Conservation (phyloP, 208 protist species). For the Crithidia brevicula region DNA sequence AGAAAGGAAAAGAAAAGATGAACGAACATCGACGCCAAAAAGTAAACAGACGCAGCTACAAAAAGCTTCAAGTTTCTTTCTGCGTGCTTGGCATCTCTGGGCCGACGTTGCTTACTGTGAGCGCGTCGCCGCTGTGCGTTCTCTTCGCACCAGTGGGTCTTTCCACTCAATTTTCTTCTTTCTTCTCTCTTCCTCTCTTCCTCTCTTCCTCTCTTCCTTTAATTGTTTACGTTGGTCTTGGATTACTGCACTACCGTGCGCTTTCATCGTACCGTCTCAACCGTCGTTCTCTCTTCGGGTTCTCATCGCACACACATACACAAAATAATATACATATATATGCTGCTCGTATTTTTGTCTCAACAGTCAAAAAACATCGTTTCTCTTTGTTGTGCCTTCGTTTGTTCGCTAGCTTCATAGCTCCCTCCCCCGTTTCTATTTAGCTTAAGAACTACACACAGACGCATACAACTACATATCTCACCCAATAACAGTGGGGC, state of each 20-base stretch:
- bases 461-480: too few species aligned
- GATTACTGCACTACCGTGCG: neutral
- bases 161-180: neutral
- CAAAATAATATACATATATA: neutral
- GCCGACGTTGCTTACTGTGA: too few species aligned
- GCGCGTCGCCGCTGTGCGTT: too few species aligned
- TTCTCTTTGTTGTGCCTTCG: slow-evolving; percentile 23
- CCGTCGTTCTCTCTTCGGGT: neutral
- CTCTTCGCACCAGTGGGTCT: too few species aligned
- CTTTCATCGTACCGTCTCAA: too few species aligned
- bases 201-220: neutral
- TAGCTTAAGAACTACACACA: neutral
- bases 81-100: too few species aligned
- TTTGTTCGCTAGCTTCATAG: slow-evolving; percentile 4
- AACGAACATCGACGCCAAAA: neutral
- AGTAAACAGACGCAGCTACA: too few species aligned
- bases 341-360: too few species aligned
- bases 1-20: neutral
- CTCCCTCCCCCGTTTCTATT: slow-evolving; percentile 12
- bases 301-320: neutral
- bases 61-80: too few species aligned
- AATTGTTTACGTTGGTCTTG: neutral
- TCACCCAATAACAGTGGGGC: too few species aligned
- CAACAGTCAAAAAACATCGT: too few species aligned
- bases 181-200: neutral